phyloP scores from a whole-genome alignment of 331 rosid species.

The Dryas integrifolia region DNA sequence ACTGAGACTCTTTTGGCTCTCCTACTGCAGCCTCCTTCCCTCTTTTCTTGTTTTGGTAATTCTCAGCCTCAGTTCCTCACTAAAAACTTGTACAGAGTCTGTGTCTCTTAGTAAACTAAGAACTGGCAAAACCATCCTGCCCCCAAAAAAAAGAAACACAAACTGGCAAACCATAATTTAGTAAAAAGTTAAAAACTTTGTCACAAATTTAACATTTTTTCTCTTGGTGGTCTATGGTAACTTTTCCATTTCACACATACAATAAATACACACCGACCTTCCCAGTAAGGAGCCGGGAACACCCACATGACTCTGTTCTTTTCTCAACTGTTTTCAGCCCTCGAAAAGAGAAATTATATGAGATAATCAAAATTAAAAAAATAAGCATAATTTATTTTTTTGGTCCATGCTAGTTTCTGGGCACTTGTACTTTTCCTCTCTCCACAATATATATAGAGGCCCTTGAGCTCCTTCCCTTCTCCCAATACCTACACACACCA shows the following conservation, averaged over 20 bases:
- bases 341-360: conserved; percentile 17
- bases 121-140: background rate
- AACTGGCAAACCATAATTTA: background rate
- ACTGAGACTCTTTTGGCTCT: conserved; percentile 6
- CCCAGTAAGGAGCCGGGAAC: conserved; percentile 36
- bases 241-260: conserved; percentile 21
- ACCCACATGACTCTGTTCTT: conserved; percentile 56
- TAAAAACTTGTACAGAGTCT: background rate
- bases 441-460: conserved; percentile 57
- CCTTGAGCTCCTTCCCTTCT: conserved; percentile 33
- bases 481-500: conserved; percentile 32
- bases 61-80: background rate
- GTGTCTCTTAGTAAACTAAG: background rate
- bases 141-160: too few relatives aligned
- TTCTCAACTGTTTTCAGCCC: conserved; percentile 36
- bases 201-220: background rate
- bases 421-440: conserved; percentile 35
- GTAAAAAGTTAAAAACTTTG: too few relatives aligned
- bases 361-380: background rate
- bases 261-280: conserved; percentile 67
- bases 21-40: background rate
- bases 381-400: background rate
- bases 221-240: background rate
- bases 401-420: conserved; percentile 26
- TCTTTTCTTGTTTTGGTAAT: conserved; percentile 18